Base-by-base conservation (phyloP, 139 green algal genomes). In the Coelastrella sp. region DNA sequence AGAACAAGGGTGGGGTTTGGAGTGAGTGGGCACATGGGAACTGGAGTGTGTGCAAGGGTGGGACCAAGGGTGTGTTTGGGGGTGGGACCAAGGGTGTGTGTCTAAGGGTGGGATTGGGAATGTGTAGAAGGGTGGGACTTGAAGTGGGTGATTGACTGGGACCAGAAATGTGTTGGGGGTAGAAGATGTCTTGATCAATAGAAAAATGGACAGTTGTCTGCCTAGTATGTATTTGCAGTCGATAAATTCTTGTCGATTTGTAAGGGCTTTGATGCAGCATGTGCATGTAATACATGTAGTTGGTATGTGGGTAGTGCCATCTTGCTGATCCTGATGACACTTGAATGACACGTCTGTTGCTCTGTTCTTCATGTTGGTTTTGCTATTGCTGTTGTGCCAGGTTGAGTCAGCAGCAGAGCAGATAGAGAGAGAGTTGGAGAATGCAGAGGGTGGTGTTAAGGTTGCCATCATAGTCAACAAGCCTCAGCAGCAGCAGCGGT, bases 401-500 rank as follows among this genome's bases (percentile, higher is more conserved):
- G 79, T 85, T 23, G 79, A 76, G 43, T 30, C 79, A 15, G 79
- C 79, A 23, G 63, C 63, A 17, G 21, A 5, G 21, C 27, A 82
- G 51, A 71, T 71, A 21, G 51, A 53, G 30, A 7, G 21, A 37
- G 30, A 72, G 51, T 53, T 82, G 35, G 75, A 82, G 53, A 19
- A 23, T 2, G 50, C 75, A 1, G 50, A 71, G 51, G 27, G 4
- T 21, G 53, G 53, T 3, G 34, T 82, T 34, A 45, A 51, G 50
- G 13, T 82, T 17, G 0, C 3, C 27, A 41, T 82, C 13, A 19
- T 57, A 27, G 59, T 75, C 48, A 66, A 76, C 35, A 72, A 73
- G 57, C 76, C 30, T 37, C 50, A 69, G 30, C 48, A 64, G 50
- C 32, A 60, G 69, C 69, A 79, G 69, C 69, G 2, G 40, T 30